phyloP scores from a whole-genome alignment of 169 alveolate species.

The Eimeria falciformis region DNA sequence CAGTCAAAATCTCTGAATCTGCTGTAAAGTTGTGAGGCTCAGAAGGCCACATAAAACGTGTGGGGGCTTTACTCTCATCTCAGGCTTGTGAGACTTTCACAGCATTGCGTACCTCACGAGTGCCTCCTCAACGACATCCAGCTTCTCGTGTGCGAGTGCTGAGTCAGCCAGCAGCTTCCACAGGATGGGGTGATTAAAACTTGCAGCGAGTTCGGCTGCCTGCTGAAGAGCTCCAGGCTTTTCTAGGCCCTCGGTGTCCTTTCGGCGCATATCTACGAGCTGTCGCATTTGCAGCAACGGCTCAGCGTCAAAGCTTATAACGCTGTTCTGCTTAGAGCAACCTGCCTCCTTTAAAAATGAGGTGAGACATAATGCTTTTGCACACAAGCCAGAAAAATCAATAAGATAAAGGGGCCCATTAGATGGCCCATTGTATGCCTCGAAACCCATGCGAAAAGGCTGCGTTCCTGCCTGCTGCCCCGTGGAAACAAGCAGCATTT shows the following conservation, averaged over 20 bases:
- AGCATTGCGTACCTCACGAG: constrained; percentile 31
- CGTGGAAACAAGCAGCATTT: constrained; percentile 13
- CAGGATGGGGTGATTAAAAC: constrained; percentile 57
- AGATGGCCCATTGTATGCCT: background rate
- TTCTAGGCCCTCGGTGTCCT: background rate
- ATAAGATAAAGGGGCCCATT: constrained; percentile 40
- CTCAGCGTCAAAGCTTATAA: constrained; percentile 33
- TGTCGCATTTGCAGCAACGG: constrained; percentile 61
- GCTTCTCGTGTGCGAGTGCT: constrained; percentile 16
- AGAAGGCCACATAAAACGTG: no score
- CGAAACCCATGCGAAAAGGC: background rate
- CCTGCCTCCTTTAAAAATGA: background rate
- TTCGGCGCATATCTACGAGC: background rate
- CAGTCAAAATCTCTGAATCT: no score
- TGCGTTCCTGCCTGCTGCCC: background rate
- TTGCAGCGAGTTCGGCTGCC: constrained; percentile 56
- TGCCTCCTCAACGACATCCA: constrained; percentile 54
- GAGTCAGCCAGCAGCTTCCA: constrained; percentile 55
- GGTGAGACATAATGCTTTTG: constrained; percentile 49
- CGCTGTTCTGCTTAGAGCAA: background rate
- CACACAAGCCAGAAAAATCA: constrained; percentile 46
- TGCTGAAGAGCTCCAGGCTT: background rate
- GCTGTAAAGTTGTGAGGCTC: no score
- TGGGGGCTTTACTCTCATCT: background rate
- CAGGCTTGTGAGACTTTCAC: background rate